These are phyloP conservation scores for Penicillium sclerotiorum DNA, from an alignment of 2,329 filamentous ascomycete species.

Conservation along the genomic window DNA sequence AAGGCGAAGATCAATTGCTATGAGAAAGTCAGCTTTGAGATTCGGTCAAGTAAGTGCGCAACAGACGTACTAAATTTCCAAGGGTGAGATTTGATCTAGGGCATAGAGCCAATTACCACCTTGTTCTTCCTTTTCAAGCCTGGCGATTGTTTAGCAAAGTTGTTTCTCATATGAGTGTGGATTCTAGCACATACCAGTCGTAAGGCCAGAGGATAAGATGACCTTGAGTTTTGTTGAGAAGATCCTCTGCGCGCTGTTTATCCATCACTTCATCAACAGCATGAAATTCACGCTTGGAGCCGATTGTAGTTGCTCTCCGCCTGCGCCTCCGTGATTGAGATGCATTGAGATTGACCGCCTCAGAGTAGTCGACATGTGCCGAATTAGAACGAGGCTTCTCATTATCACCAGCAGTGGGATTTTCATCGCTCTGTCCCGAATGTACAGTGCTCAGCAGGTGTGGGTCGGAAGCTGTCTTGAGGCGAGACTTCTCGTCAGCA, in stretches of 20 bases:
- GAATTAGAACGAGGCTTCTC: conserved; percentile 36
- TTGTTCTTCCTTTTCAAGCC: conserved; percentile 84
- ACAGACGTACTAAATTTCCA: conserved; percentile 77
- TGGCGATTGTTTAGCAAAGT: conserved; percentile 23
- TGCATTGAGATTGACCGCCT: conserved; percentile 43
- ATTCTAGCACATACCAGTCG: conserved; percentile 65
- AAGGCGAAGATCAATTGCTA: conserved; percentile 15
- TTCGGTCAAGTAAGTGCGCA: neutral
- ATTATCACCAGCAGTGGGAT: conserved; percentile 25
- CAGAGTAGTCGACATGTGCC: conserved; percentile 42
- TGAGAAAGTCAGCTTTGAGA: neutral
- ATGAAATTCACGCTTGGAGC: conserved; percentile 51
- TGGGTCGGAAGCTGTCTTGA: conserved; percentile 33
- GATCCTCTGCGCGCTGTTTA: conserved; percentile 74
- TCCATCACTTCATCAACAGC: conserved; percentile 74
- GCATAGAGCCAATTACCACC: conserved; percentile 97
- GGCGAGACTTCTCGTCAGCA: conserved; percentile 49
- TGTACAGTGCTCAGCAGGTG: conserved; percentile 25
- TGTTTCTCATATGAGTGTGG: neutral
- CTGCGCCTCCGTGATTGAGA: conserved; percentile 42
- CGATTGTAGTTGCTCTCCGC: conserved; percentile 49
- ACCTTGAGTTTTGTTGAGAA: conserved; percentile 81
- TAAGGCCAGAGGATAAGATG: conserved; percentile 91
- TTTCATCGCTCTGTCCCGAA: conserved; percentile 30
- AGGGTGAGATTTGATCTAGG: conserved; percentile 90